phyloP scores from a whole-genome alignment of 371 early-diverging fungal species.

The Actinomortierella ambigua region DNA sequence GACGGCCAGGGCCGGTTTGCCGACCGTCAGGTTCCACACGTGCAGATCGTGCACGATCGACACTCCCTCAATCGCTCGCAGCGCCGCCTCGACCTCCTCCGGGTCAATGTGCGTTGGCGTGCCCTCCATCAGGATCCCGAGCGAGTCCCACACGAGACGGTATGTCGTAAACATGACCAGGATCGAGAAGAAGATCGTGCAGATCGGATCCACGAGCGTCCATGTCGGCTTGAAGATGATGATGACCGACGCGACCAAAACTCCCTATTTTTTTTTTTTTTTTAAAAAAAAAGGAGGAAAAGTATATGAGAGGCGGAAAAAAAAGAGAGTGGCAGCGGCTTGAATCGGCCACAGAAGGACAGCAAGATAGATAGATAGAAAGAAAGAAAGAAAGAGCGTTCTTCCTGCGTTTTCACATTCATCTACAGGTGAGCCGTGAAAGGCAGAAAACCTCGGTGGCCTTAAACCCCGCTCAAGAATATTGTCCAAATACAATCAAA shows the following conservation, averaged over 20 bases:
- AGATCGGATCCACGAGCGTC: slow-evolving; percentile 85
- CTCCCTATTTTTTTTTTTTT: slow-evolving; percentile 63
- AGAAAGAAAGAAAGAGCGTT: too few relatives aligned
- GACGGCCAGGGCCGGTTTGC: slow-evolving; percentile 54
- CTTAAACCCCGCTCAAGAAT: too few relatives aligned
- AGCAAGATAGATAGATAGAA: too few relatives aligned
- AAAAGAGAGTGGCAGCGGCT: too few relatives aligned
- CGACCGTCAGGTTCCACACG: slow-evolving; percentile 76
- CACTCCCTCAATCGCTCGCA: slow-evolving; percentile 61
- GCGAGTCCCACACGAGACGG: slow-evolving; percentile 55
- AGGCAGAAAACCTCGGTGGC: too few relatives aligned
- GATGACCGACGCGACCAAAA: slow-evolving; percentile 79
- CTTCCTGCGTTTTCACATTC: too few relatives aligned
- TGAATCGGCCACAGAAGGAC: too few relatives aligned
- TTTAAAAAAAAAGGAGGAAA: slow-evolving; percentile 2
- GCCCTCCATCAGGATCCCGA: slow-evolving; percentile 73
- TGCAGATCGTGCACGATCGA: slow-evolving; percentile 73
- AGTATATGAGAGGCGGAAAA: background rate
- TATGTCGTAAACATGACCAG: slow-evolving; percentile 82
- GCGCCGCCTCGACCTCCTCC: slow-evolving; percentile 57
- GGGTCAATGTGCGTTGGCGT: slow-evolving; percentile 69
- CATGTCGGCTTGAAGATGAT: slow-evolving; percentile 70
- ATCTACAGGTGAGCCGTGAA: too few relatives aligned
- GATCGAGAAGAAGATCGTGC: slow-evolving; percentile 84
- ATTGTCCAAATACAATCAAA: background rate